A percentile compares a stretch with the other conserved stretches of the same genome.
phyloP scores from a whole-genome alignment of 441 rosid species.

The Euphorbia corollata region DNA sequence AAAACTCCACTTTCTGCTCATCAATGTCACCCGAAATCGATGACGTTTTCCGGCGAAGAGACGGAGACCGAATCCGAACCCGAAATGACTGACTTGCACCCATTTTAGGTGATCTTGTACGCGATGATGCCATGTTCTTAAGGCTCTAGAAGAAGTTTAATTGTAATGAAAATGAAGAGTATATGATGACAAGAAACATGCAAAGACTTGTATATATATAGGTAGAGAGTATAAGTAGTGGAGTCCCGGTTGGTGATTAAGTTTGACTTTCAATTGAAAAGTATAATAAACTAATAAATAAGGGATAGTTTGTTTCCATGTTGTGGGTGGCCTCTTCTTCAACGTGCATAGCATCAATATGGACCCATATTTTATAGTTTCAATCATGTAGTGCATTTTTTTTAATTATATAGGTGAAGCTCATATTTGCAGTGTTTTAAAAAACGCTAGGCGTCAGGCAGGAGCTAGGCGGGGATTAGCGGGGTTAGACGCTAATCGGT shows the following conservation, averaged over 20 bases:
- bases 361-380: background rate
- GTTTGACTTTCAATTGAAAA: slow-evolving; percentile 22
- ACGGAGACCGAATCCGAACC: slow-evolving; percentile 49
- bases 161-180: background rate
- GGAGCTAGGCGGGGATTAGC: no score
- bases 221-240: background rate
- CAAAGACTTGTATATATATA: background rate
- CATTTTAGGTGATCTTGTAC: slow-evolving; percentile 40
- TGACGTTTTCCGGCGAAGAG: slow-evolving; percentile 32
- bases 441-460: no score
- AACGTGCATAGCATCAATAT: slow-evolving; percentile 33
- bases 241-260: background rate
- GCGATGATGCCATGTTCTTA: slow-evolving; percentile 22
- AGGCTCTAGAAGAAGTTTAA: background rate
- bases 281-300: background rate
- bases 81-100: slow-evolving; percentile 36
- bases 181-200: background rate
- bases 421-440: no score
- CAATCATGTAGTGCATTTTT: background rate
- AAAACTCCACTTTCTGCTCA: slow-evolving; percentile 45
- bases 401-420: no score
- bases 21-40: slow-evolving; percentile 22
- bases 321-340: slow-evolving; percentile 20
- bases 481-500: no score
- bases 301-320: slow-evolving; percentile 24